Conservation (phyloP, 2,329 filamentous ascomycete genomes). For the Proliferodiscus dingleyae region DNA sequence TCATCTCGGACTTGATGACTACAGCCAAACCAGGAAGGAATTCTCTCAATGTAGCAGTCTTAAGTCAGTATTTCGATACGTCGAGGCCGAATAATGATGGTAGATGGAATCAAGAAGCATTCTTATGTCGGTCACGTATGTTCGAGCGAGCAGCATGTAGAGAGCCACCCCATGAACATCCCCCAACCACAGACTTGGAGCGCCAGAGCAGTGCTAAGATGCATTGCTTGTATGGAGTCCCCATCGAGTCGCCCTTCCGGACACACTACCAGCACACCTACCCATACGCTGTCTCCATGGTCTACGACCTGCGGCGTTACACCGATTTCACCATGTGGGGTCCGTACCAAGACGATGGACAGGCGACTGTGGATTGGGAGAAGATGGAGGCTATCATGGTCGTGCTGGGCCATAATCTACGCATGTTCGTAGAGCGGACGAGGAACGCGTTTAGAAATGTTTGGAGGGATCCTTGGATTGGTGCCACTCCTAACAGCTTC, state of each 20-base stretch:
- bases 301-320: conserved; percentile 71
- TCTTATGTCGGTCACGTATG: conserved; percentile 60
- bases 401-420: conserved; percentile 59
- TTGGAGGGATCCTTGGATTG: conserved; percentile 15
- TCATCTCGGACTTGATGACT: neutral
- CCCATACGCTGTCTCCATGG: conserved; percentile 60
- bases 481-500: conserved; percentile 13
- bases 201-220: conserved; percentile 66
- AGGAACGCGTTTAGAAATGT: neutral
- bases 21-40: neutral
- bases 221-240: conserved; percentile 64
- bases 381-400: conserved; percentile 72
- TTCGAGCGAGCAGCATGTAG: conserved; percentile 48
- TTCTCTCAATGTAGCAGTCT: conserved; percentile 45
- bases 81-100: too few species aligned
- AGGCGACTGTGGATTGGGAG: conserved; percentile 67
- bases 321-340: conserved; percentile 61
- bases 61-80: conserved; percentile 40
- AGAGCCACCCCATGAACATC: conserved; percentile 5
- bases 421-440: conserved; percentile 32
- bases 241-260: conserved; percentile 37
- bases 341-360: conserved; percentile 62
- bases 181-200: conserved; percentile 16
- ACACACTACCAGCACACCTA: conserved; percentile 35
- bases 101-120: conserved; percentile 49